phyloP scores from a whole-genome alignment of 1,139 yeast genomes.

The Debaryomycetaceae sp. region DNA sequence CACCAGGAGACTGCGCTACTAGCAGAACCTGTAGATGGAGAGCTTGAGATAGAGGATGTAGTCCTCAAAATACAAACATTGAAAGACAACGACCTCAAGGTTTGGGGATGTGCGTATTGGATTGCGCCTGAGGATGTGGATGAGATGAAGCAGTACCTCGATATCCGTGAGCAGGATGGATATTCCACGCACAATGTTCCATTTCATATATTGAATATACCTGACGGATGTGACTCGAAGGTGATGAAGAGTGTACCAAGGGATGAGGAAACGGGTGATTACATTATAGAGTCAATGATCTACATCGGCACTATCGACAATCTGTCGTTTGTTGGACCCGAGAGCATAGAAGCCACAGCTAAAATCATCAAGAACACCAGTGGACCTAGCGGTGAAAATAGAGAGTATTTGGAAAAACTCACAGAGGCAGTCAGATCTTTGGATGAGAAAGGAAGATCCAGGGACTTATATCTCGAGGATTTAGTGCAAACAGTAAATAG shows the following conservation, averaged over 20 bases:
- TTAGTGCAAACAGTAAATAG: slow-evolving; percentile 13
- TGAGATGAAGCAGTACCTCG: slow-evolving; percentile 65
- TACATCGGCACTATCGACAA: slow-evolving; percentile 84
- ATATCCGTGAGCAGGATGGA: slow-evolving; percentile 85
- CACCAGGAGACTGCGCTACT: slow-evolving; percentile 12
- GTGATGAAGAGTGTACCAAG: slow-evolving; percentile 17
- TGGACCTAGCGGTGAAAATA: slow-evolving; percentile 84
- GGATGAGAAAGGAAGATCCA: slow-evolving; percentile 28
- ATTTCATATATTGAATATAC: slow-evolving; percentile 48
- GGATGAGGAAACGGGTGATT: slow-evolving; percentile 30
- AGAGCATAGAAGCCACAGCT: slow-evolving; percentile 57
- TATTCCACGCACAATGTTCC: slow-evolving; percentile 70
- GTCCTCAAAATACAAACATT: slow-evolving; percentile 18
- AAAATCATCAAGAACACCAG: slow-evolving; percentile 47
- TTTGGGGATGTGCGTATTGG: slow-evolving; percentile 83
- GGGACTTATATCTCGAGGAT: slow-evolving; percentile 39
- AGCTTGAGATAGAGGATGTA: slow-evolving; percentile 5
- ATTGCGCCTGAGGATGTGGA: slow-evolving; percentile 64
- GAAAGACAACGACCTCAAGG: slow-evolving; percentile 46
- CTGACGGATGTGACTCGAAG: slow-evolving; percentile 11
- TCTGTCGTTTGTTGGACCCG: slow-evolving; percentile 84
- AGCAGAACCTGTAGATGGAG: slow-evolving; percentile 5
- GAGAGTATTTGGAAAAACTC: slow-evolving; percentile 62
- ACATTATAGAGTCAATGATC: slow-evolving; percentile 56
- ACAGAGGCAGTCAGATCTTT: slow-evolving; percentile 51